Percentiles rank a stretch among this genome's conserved stretches.
phyloP scores from a whole-genome alignment of 2,329 filamentous ascomycete genomes.

The Plectosphaerella sp. region DNA sequence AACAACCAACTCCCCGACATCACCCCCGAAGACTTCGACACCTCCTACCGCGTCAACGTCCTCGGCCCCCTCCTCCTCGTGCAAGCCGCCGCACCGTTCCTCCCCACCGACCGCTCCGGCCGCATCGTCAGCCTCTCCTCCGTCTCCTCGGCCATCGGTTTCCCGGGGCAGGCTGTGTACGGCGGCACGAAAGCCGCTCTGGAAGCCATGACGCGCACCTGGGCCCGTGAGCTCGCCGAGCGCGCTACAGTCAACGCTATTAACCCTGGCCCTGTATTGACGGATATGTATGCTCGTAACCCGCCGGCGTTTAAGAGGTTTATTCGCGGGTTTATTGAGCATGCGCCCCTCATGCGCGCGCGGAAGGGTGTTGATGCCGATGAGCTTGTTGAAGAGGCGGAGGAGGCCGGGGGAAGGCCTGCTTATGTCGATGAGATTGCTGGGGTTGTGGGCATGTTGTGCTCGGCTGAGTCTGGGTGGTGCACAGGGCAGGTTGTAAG shows the following conservation, averaged over 20 bases:
- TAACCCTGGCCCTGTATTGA: slow-evolving; percentile 52
- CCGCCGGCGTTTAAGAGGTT: slow-evolving; percentile 34
- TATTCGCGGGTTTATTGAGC: slow-evolving; percentile 38
- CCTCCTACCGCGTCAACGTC: slow-evolving; percentile 76
- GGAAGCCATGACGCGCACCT: slow-evolving; percentile 56
- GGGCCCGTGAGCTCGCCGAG: slow-evolving; percentile 51
- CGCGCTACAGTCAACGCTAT: slow-evolving; percentile 52
- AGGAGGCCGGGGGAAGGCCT: slow-evolving; percentile 50
- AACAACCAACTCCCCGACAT: slow-evolving; percentile 65
- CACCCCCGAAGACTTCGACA: slow-evolving; percentile 60
- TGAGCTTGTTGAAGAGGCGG: slow-evolving; percentile 55
- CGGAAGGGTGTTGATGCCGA: slow-evolving; percentile 58
- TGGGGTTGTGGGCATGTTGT: slow-evolving; percentile 73
- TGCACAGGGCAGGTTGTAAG: slow-evolving; percentile 76
- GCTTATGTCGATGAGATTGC: slow-evolving; percentile 69
- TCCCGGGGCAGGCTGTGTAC: slow-evolving; percentile 52
- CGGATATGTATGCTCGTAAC: slow-evolving; percentile 45
- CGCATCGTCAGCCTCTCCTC: slow-evolving; percentile 53
- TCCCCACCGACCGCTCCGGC: slow-evolving; percentile 62
- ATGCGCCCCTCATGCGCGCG: slow-evolving; percentile 58
- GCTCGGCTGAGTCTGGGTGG: slow-evolving; percentile 67
- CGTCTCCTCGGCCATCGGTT: slow-evolving; percentile 48
- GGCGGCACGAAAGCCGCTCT: slow-evolving; percentile 54
- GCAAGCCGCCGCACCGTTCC: slow-evolving; percentile 65
- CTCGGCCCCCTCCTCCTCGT: slow-evolving; percentile 74